Percentiles rank a stretch among this genome's conserved stretches.
Evolutionary conservation across 2,329 filamentous ascomycete species (phyloP).

Genomic region (Aschersonia sp.): DNA sequence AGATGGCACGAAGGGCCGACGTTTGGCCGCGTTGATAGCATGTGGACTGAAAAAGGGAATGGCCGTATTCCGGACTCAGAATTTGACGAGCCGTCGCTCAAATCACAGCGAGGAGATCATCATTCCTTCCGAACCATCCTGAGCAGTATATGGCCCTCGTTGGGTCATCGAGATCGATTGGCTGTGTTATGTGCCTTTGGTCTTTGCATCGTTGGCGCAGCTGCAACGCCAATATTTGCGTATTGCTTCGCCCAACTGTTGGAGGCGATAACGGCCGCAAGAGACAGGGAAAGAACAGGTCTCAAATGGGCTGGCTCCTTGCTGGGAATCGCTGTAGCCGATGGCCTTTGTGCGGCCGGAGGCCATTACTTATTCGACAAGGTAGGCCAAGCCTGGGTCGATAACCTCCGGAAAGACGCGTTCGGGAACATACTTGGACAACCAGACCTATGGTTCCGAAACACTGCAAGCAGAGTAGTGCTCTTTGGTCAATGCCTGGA

Average conservation of each 20-base stretch:
- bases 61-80: too few species aligned
- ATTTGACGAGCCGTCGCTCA: too few species aligned
- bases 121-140: conserved; percentile 9
- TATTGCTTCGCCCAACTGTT: conserved; percentile 62
- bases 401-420: conserved; percentile 52
- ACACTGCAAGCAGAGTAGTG: conserved; percentile 46
- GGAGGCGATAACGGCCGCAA: conserved; percentile 46
- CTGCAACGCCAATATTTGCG: conserved; percentile 59
- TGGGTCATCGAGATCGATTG: conserved; percentile 35
- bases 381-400: conserved; percentile 63
- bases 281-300: conserved; percentile 32
- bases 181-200: conserved; percentile 46
- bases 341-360: conserved; percentile 49
- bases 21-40: too few species aligned
- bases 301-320: conserved; percentile 57
- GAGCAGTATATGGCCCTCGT: conserved; percentile 52
- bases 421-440: conserved; percentile 60
- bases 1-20: too few species aligned
- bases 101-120: neutral
- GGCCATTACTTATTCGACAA: conserved; percentile 60
- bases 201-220: conserved; percentile 48
- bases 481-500: conserved; percentile 61
- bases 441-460: conserved; percentile 65
- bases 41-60: too few species aligned
- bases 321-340: conserved; percentile 49